Evolutionary conservation across 2,329 filamentous ascomycete genomes (phyloP).

Genomic region (Aspergillus fijiensis): DNA sequence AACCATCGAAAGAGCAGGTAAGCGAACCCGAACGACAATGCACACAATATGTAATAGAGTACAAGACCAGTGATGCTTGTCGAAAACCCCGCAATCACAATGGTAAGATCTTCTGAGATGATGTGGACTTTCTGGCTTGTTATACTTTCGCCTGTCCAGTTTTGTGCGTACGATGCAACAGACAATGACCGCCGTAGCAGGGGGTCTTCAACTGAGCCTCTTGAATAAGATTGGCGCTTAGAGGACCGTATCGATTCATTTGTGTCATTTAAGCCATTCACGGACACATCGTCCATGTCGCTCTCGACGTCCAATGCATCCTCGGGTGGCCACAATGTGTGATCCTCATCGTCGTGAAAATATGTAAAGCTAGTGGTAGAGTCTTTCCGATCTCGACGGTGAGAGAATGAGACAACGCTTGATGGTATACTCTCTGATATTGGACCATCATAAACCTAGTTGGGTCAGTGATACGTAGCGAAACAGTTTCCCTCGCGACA

Average conservation of each 20-base stretch:
- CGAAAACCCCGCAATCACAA: conserved; percentile 86
- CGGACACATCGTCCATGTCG: conserved; percentile 45
- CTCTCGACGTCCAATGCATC: conserved; percentile 45
- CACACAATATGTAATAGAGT: conserved; percentile 68
- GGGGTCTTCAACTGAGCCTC: conserved; percentile 53
- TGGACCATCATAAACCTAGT: conserved; percentile 78
- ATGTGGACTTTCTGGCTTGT: conserved; percentile 91
- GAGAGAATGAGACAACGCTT: conserved; percentile 86
- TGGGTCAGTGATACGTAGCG: conserved; percentile 8
- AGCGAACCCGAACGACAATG: conserved; percentile 70
- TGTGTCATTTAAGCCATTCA: conserved; percentile 40
- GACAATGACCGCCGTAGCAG: conserved; percentile 71
- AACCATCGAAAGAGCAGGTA: conserved; percentile 89
- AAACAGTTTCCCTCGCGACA: conserved; percentile 16
- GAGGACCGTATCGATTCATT: conserved; percentile 38
- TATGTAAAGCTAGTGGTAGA: conserved; percentile 88
- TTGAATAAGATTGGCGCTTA: conserved; percentile 38
- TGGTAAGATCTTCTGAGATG: conserved; percentile 86
- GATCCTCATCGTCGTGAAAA: conserved; percentile 71
- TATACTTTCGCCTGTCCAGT: conserved; percentile 60
- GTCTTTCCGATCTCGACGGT: conserved; percentile 75
- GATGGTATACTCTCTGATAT: conserved; percentile 95
- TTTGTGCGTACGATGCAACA: conserved; percentile 63
- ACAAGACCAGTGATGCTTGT: conserved; percentile 70
- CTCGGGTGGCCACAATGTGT: conserved; percentile 51